A percentile compares a stretch with the other conserved stretches of the same genome.
These are phyloP conservation scores for Vigna radiata DNA, from an alignment of 306 rosid genomes.

Conservation along the genomic window DNA sequence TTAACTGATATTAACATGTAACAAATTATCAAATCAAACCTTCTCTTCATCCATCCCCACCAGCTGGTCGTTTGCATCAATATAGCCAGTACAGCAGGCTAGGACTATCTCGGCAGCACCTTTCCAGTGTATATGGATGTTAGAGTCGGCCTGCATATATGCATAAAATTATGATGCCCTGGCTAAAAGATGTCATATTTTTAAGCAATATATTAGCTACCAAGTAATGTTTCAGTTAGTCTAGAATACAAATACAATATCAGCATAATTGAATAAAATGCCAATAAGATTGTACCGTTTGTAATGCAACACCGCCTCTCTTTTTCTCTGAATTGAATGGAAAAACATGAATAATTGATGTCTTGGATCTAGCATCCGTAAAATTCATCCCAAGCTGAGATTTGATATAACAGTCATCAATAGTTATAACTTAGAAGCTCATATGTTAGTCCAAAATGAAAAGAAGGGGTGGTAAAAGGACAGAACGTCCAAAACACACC, in stretches of 20 bases:
- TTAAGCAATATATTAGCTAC: neutral
- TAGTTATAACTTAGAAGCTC: neutral
- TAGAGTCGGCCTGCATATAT: slow-evolving; percentile 61
- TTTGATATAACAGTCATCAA: slow-evolving; percentile 30
- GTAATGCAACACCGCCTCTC: slow-evolving; percentile 85
- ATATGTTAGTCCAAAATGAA: neutral
- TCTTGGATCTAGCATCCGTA: slow-evolving; percentile 64
- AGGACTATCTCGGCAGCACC: slow-evolving; percentile 98
- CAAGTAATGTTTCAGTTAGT: neutral
- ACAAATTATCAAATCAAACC: slow-evolving; percentile 55
- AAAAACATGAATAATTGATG: slow-evolving; percentile 76
- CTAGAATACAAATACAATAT: slow-evolving; percentile 18
- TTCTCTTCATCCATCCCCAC: slow-evolving; percentile 72
- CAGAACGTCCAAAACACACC: slow-evolving; percentile 51
- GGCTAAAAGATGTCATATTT: slow-evolving; percentile 16
- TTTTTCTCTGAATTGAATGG: slow-evolving; percentile 97
- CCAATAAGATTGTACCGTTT: slow-evolving; percentile 63
- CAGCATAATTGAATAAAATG: slow-evolving; percentile 25
- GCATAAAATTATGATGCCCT: slow-evolving; percentile 9
- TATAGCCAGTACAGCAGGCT: slow-evolving; percentile 67
- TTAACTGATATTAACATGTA: neutral
- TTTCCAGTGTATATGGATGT: slow-evolving; percentile 94
- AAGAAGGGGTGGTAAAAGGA: neutral
- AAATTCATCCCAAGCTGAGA: slow-evolving; percentile 93
- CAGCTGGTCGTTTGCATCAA: slow-evolving; percentile 58